These are phyloP conservation scores for Boletellus emodensis DNA, from an alignment of 768 basidiomycete genomes.

Conservation along the genomic window DNA sequence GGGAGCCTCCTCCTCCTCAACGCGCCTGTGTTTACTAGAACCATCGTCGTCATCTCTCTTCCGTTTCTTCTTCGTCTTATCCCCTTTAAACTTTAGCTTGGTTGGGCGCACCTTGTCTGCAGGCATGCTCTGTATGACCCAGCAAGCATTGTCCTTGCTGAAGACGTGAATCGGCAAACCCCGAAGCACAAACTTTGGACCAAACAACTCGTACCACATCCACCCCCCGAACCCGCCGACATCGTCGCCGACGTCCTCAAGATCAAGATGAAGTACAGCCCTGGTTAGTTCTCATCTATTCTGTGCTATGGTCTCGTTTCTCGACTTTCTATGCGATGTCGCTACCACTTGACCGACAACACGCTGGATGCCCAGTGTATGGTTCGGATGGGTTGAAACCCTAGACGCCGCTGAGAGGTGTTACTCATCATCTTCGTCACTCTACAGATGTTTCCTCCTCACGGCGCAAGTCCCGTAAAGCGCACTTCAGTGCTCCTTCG, in stretches of 20 bases:
- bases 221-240: slow-evolving; percentile 32
- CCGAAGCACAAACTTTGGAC: slow-evolving; percentile 33
- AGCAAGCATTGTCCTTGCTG: not conserved
- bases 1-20: slow-evolving; percentile 58
- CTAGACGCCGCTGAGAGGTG: slow-evolving; percentile 4
- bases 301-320: slow-evolving; percentile 16
- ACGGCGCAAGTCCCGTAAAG: slow-evolving; percentile 97
- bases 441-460: slow-evolving; percentile 79
- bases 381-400: slow-evolving; percentile 40
- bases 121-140: slow-evolving; percentile 24
- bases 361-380: slow-evolving; percentile 52
- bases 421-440: slow-evolving; percentile 31
- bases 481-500: slow-evolving; percentile 94
- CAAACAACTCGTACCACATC: slow-evolving; percentile 29
- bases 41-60: slow-evolving; percentile 53
- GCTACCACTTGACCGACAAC: slow-evolving; percentile 26
- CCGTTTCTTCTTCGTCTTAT: slow-evolving; percentile 79
- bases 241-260: slow-evolving; percentile 59
- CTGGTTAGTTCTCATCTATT: slow-evolving; percentile 54
- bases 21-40: slow-evolving; percentile 43
- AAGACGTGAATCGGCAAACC: slow-evolving; percentile 18
- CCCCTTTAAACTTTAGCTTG: slow-evolving; percentile 87
- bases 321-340: slow-evolving; percentile 23
- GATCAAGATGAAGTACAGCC: slow-evolving; percentile 77
- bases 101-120: slow-evolving; percentile 57